Percentiles rank a stretch among this genome's conserved stretches.
phyloP scores from a whole-genome alignment of 805 yeast genomes.

The Pichia rugopelliculosa region DNA sequence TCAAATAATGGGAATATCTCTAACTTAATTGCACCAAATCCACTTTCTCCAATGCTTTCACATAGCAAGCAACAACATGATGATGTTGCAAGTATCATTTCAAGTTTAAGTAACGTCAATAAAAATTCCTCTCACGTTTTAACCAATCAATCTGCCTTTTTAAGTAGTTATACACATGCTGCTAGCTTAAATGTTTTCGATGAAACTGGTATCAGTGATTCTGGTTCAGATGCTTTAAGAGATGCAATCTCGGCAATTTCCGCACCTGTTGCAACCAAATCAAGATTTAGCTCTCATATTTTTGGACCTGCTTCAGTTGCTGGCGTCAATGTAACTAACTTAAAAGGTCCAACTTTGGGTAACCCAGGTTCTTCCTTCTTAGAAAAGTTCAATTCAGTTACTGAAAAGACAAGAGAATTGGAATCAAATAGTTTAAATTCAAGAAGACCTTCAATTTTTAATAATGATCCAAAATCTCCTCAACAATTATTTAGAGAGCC shows the following conservation, averaged over 20 bases:
- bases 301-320: conserved; percentile 59
- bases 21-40: conserved; percentile 16
- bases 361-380: conserved; percentile 37
- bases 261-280: conserved; percentile 23
- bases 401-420: conserved; percentile 63
- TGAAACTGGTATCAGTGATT: conserved; percentile 25
- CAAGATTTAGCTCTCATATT: conserved; percentile 30
- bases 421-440: conserved; percentile 34
- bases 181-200: conserved; percentile 15
- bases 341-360: conserved; percentile 15
- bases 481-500: conserved; percentile 26
- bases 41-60: conserved; percentile 13
- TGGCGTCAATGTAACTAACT: conserved; percentile 31
- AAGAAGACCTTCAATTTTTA: conserved; percentile 48
- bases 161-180: conserved; percentile 11
- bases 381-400: conserved; percentile 56
- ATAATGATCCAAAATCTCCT: conserved; percentile 27
- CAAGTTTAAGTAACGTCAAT: conserved; percentile 23
- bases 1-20: conserved; percentile 15
- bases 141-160: conserved; percentile 22
- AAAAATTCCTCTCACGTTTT: conserved; percentile 12
- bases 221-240: conserved; percentile 27
- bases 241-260: conserved; percentile 29
- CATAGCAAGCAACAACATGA: conserved; percentile 9
- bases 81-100: conserved; percentile 29